These are phyloP conservation scores for Striga asiatica DNA, from an alignment of 257 asterid species.

Conservation along the genomic window DNA sequence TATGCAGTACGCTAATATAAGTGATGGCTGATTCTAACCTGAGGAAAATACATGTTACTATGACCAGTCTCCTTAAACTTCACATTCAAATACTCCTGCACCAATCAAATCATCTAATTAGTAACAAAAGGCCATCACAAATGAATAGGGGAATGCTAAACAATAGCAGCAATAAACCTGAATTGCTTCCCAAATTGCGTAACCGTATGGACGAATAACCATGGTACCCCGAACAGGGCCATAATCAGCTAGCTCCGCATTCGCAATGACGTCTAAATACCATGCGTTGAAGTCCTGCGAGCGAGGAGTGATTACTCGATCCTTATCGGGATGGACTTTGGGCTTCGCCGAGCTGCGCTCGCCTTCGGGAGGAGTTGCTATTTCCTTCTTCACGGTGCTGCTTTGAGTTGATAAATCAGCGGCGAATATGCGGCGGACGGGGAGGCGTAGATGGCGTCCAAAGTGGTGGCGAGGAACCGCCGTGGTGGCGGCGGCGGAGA, in stretches of 20 bases:
- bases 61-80: conserved; percentile 99
- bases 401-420: conserved; percentile 52
- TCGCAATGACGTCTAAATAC: conserved; percentile 83
- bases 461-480: conserved; percentile 24
- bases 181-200: conserved; percentile 99
- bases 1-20: neutral
- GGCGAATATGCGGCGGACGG: conserved; percentile 31
- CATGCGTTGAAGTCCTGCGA: conserved; percentile 96
- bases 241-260: conserved; percentile 95
- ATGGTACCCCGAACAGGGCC: conserved; percentile 99
- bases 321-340: conserved; percentile 45
- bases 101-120: conserved; percentile 10
- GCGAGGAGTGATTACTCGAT: conserved; percentile 73
- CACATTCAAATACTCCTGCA: conserved; percentile 89
- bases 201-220: conserved; percentile 99
- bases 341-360: conserved; percentile 34
- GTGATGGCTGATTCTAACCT: conserved; percentile 35
- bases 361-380: conserved; percentile 30
- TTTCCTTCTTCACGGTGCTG: conserved; percentile 48
- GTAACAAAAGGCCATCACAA: neutral
- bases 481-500: conserved; percentile 43
- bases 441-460: conserved; percentile 26
- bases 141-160: neutral
- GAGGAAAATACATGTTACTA: conserved; percentile 98
- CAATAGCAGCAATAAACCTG: conserved; percentile 38